Base-by-base conservation (phyloP, 495 filamentous ascomycete genomes). In the Penicillium goetzii region DNA sequence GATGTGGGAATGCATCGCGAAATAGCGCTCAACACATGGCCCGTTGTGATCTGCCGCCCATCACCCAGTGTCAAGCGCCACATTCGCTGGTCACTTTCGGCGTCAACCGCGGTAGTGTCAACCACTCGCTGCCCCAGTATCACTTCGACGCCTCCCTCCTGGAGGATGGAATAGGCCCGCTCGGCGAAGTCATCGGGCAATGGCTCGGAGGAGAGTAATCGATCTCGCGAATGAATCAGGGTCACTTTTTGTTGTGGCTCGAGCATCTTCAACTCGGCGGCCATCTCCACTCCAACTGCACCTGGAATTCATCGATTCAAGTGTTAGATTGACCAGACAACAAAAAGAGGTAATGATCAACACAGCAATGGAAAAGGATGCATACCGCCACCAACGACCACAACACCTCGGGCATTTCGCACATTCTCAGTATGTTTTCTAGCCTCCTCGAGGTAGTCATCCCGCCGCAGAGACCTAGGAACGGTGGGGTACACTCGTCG, bases 261-360 rank as follows among this genome's bases (percentile, higher is more conserved):
- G 11, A 85, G 71, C 12, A 80, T 68, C 68, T 88, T 89, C 49
- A 90, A 68, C 72, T 92, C 89, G 12, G 86, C 81, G 0, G 89
- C 87, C 78, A 90, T 88, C 66, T 92, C 89, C 47, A 90, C 83
- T 11, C 89, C 89, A 4, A 90, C 89, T 10, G 89, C 89, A 17
- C 88, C 88, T 77, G 63, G 14, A 7, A 10, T 17, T 25, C 34
- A 36, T 4, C 15, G 5, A 33, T 33, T 17, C 28, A 62, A 30
- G 15, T 8, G 34, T 61, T 30, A 61, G 41, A 32, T 56, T 47
- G 5, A 33, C 10, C 10, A 17, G 23, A 36, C 38, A 25, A 68
- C 72, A 63, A 23, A 9, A 34, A 17, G 12, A 50, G 2, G 19
- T 9, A 60, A 47, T 9, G 32, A 10, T 19, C 2, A 19, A 41